Evolutionary conservation across 1,284 basidiomycete genomes (phyloP), one percentile per base, ranked within the genome.

Genomic region (Peniophora sp.): DNA sequence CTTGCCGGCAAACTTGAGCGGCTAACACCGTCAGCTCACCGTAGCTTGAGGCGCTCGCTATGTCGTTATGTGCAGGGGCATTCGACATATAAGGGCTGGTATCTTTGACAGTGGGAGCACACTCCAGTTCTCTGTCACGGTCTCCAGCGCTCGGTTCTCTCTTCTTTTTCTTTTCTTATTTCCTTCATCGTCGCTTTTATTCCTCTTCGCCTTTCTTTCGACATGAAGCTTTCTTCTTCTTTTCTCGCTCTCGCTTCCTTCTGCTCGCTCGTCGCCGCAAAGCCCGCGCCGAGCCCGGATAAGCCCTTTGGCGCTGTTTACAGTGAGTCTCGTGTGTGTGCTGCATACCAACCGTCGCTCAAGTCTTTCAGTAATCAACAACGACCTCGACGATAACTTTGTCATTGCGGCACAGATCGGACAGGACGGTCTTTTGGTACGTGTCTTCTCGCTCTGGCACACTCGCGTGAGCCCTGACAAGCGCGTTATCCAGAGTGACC

Each of bases 321-420:
- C 39, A 17, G 39, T 41, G 16, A 8, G 39, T 22, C 20, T 8
- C 16, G 9, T 16, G 6, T n/a, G n/a, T n/a, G 9, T n/a, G 6
- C 39, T 41, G 2, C n/a, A 17, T n/a, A n/a, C 16, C n/a, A 9
- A 22, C 39, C 16, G 9, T n/a, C 39, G 39, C 39, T 41, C 20
- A 41, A 32, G 24, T 41, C 39, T 22, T 41, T 10, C 46, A 69
- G 68, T 69, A 51, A 66, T 69, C 38, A 67, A 64, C 44, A 69
- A 69, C 52, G 65, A 69, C 46, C 56, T 62, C 1, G 51, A 50
- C 17, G 65, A 64, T 22, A 69, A 69, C 51, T 63, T 61, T 45
- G 55, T 69, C 25, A 55, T 69, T 24, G 55, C 66, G 16, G 61
- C 61, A 12, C 58, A 63, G 17, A 65, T 68, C 35, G 57, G 55